phyloP scores from a whole-genome alignment of 306 rosid species.

The Lathyrus sativus region DNA sequence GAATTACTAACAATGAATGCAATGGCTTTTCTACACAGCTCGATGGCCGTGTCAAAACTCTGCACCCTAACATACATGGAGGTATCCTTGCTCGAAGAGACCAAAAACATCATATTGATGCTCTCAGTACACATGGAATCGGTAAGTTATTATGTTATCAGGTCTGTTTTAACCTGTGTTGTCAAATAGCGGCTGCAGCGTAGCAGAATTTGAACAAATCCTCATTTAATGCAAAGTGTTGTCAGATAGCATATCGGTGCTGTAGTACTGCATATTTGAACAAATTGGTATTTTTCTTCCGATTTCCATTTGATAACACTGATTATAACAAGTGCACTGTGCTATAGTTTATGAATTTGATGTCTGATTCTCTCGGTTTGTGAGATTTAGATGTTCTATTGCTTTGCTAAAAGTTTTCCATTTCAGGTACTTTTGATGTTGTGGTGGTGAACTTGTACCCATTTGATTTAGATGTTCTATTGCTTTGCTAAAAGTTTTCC shows the following conservation, averaged over 20 bases:
- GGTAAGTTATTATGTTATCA: constrained; percentile 50
- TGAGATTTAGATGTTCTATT: constrained; percentile 11
- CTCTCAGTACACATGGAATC: constrained; percentile 76
- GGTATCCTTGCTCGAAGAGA: constrained; percentile 98
- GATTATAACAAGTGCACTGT: not conserved
- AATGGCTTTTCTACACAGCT: constrained; percentile 57
- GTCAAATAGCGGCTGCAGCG: not conserved
- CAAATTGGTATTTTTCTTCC: not conserved
- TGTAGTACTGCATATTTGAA: not conserved
- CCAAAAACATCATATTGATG: constrained; percentile 82
- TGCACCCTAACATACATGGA: constrained; percentile 89
- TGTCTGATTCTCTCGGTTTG: constrained; percentile 11
- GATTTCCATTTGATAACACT: not conserved
- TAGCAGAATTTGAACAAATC: not conserved
- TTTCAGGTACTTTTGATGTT: constrained; percentile 83
- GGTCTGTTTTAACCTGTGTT: not conserved
- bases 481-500: constrained; percentile 29
- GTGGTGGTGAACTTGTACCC: constrained; percentile 96
- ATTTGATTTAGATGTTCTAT: constrained; percentile 37
- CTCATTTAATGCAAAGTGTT: not conserved
- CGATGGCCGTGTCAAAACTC: constrained; percentile 94
- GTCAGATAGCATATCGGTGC: not conserved
- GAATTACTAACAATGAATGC: constrained; percentile 26
- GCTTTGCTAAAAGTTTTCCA: constrained; percentile 28
- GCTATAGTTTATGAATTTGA: constrained; percentile 1